These are phyloP conservation scores for Cladosporium sp. DNA, from an alignment of 2,329 filamentous ascomycete genomes.

Conservation along the genomic window DNA sequence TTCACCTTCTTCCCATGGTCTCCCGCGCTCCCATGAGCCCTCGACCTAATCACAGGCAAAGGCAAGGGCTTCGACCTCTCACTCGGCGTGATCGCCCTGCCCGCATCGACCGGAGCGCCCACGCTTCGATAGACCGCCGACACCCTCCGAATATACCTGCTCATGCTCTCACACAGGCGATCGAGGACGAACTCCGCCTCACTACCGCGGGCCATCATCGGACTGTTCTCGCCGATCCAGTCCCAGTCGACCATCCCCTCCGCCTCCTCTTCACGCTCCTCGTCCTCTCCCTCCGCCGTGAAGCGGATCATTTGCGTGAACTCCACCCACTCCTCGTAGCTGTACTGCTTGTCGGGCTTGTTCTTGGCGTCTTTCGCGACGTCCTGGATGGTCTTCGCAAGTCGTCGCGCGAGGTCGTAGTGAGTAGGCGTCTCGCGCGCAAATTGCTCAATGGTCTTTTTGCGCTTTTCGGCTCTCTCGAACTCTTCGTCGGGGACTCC, in stretches of 20 bases:
- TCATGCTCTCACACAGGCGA: slow-evolving; percentile 58
- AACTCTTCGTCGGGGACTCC: slow-evolving; percentile 20
- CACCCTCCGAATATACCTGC: slow-evolving; percentile 36
- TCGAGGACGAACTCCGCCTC: slow-evolving; percentile 65
- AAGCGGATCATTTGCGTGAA: slow-evolving; percentile 69
- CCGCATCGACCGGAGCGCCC: background rate
- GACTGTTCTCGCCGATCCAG: slow-evolving; percentile 64
- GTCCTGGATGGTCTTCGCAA: slow-evolving; percentile 64
- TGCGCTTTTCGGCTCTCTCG: slow-evolving; percentile 20
- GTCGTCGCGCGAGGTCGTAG: slow-evolving; percentile 52
- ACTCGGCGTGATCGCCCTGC: slow-evolving; percentile 1
- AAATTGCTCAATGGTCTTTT: slow-evolving; percentile 38
- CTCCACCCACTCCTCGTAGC: slow-evolving; percentile 80
- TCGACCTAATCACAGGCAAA: background rate
- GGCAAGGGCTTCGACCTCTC: slow-evolving; percentile 1
- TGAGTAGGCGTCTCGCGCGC: slow-evolving; percentile 44
- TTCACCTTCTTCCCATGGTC: background rate
- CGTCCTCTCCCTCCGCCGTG: slow-evolving; percentile 25
- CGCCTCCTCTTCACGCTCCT: slow-evolving; percentile 42
- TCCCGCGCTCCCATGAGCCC: background rate
- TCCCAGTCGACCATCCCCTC: slow-evolving; percentile 61
- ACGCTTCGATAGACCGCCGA: background rate
- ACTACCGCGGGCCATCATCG: slow-evolving; percentile 55
- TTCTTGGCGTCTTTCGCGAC: slow-evolving; percentile 58
- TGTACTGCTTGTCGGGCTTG: slow-evolving; percentile 58